These are phyloP conservation scores for Penicillium palitans DNA, from an alignment of 2,329 filamentous ascomycete genomes.

Conservation along the genomic window DNA sequence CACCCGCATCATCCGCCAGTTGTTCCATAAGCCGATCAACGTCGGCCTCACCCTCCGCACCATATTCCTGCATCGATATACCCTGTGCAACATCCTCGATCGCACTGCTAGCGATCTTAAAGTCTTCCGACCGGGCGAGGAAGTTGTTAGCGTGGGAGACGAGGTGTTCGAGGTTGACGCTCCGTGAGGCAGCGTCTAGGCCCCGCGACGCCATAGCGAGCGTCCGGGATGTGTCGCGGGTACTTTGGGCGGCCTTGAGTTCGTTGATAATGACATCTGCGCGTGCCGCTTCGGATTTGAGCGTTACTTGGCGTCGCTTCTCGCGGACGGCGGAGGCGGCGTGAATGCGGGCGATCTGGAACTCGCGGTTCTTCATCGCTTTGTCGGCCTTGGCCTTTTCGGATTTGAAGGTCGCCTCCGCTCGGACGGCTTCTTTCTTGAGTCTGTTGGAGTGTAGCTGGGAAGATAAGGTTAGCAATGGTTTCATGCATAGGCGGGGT, in stretches of 20 bases:
- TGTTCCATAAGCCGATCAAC: slow-evolving; percentile 48
- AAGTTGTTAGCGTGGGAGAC: slow-evolving; percentile 47
- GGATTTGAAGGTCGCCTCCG: slow-evolving; percentile 48
- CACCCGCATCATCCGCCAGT: slow-evolving; percentile 46
- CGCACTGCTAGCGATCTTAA: slow-evolving; percentile 45
- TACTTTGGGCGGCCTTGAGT: slow-evolving; percentile 50
- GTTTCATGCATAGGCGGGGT: neutral
- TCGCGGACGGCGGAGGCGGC: slow-evolving; percentile 49
- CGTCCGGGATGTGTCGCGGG: slow-evolving; percentile 48
- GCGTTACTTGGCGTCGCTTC: slow-evolving; percentile 48
- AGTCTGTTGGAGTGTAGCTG: slow-evolving; percentile 51
- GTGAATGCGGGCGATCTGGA: slow-evolving; percentile 52
- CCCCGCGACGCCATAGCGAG: slow-evolving; percentile 48
- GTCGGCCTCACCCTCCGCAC: slow-evolving; percentile 45
- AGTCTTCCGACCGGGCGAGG: slow-evolving; percentile 43
- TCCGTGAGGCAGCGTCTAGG: slow-evolving; percentile 47
- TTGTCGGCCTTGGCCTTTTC: slow-evolving; percentile 51
- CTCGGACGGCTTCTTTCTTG: slow-evolving; percentile 49
- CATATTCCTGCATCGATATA: slow-evolving; percentile 47
- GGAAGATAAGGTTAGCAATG: neutral
- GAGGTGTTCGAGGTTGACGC: slow-evolving; percentile 48
- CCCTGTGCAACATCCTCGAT: slow-evolving; percentile 46
- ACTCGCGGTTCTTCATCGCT: slow-evolving; percentile 50
- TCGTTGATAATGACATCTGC: slow-evolving; percentile 53
- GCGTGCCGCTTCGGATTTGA: slow-evolving; percentile 48